A percentile compares a stretch with the other conserved stretches of the same genome.
Evolutionary conservation across 441 rosid genomes (phyloP).

Genomic region (Pelargonium australe): DNA sequence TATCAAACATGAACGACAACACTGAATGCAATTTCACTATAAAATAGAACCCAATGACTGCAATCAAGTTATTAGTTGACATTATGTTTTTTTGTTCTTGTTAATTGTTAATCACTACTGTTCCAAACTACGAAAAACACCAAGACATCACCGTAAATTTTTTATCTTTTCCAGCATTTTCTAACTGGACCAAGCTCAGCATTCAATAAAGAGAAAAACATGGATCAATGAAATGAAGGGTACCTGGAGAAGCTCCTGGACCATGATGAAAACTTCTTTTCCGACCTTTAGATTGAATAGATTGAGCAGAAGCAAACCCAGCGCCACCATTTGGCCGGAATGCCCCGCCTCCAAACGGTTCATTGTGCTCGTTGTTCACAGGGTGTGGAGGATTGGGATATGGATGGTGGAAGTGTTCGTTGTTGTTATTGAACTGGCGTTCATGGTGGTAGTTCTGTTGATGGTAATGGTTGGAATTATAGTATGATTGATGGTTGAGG

Average conservation of each 20-base stretch:
- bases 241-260: conserved; percentile 31
- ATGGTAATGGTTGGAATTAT: conserved; percentile 16
- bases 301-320: conserved; percentile 19
- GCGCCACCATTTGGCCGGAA: background rate
- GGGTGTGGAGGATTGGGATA: conserved; percentile 3
- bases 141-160: background rate
- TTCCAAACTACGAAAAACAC: background rate
- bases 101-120: background rate
- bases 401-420: conserved; percentile 19
- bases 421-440: conserved; percentile 21
- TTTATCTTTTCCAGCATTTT: background rate
- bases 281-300: conserved; percentile 20
- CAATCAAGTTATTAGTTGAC: too few relatives aligned
- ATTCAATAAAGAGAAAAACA: background rate
- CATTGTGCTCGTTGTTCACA: conserved; percentile 28
- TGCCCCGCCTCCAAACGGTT: conserved; percentile 28
- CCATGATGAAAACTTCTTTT: conserved; percentile 43
- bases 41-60: background rate
- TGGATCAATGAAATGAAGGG: background rate
- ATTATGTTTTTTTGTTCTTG: too few relatives aligned
- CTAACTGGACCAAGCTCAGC: background rate
- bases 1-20: background rate
- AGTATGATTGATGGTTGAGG: conserved; percentile 24
- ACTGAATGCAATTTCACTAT: background rate
- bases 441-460: conserved; percentile 23